Base-by-base conservation (phyloP, 805 yeast species). In the Ogataea degrootiae region DNA sequence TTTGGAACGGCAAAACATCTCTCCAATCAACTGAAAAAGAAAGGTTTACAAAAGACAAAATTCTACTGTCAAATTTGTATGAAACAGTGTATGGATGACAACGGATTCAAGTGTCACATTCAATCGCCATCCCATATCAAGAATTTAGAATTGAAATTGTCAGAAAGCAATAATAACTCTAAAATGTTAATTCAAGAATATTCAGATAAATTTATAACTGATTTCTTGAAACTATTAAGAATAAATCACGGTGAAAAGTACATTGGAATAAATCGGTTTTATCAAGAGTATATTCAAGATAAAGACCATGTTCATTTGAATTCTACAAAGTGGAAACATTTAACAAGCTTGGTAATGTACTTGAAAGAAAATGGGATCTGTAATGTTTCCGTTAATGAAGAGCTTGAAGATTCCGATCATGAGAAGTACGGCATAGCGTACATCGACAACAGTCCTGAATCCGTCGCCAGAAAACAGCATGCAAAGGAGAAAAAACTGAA, bases 41-140 rank as follows among this genome's bases (percentile, higher is more conserved):
- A 79, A 42, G 98, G 98, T 2, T 80, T 91, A 23, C 97, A 91
- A 66, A 83, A 87, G 60, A 77, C 94, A 44, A 75, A 80, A 51
- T 92, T 80, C 75, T 95, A 90, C 66, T 94, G 99, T 65, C 98
- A 85, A 63, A 75, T 88, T 3, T 94, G 99, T 60, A 80, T 76
- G 61, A 89, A 92, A 60, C 99, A 94, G 68, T 91, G 98, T 63
- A 71, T 97, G 46, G 99, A 95, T 63, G 96, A 87, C 52, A 92
- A 94, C 67, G 99, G 99, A 23, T 94, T 87, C 71, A 85, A 86
- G 58, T 85, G 92, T 58, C 99, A 94, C 64, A 75, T 84, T n/a
- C 74, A 75, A 52, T 82, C 96, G n/a, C 88, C 87, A 40, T 73
- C 86, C 1, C 99, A 94, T 62, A 66, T 77, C 41, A 76, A 79